Percentiles rank a stretch among this genome's conserved stretches.
These are phyloP conservation scores for Aspergillus olivimuriae DNA, from an alignment of 495 filamentous ascomycete genomes.

Conservation along the genomic window DNA sequence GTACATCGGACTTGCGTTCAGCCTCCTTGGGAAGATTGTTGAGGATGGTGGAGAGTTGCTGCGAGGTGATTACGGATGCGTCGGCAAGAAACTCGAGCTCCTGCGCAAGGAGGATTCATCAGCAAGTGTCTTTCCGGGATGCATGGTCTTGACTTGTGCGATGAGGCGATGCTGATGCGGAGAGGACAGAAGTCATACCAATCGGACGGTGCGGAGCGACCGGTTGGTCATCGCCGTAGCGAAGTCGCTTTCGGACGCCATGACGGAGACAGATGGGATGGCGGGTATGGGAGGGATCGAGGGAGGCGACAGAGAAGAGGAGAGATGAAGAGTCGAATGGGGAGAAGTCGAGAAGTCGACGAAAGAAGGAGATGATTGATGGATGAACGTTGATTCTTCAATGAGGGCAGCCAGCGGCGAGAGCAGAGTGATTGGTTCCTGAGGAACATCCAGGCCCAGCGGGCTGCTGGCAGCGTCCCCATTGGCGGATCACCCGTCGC, in stretches of 20 bases:
- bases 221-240: conserved; percentile 58
- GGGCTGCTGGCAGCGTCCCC: background rate
- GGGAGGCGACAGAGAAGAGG: background rate
- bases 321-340: conserved; percentile 1
- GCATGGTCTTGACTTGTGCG: too few species aligned
- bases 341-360: background rate
- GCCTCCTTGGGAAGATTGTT: conserved; percentile 65
- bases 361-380: conserved; percentile 1
- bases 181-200: conserved; percentile 44
- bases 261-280: conserved; percentile 11
- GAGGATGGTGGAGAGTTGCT: conserved; percentile 64
- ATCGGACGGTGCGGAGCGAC: conserved; percentile 79
- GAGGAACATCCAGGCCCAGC: background rate
- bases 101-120: conserved; percentile 37
- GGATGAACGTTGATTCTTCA: conserved; percentile 8
- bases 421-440: background rate
- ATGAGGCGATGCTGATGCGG: background rate
- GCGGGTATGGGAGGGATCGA: background rate
- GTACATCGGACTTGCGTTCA: conserved; percentile 19
- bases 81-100: conserved; percentile 90
- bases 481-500: background rate
- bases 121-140: too few species aligned
- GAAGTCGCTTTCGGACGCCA: conserved; percentile 36
- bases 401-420: background rate
- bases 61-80: conserved; percentile 61